A percentile compares a stretch with the other conserved stretches of the same genome.
These are phyloP conservation scores for Syzygium oleosum DNA, from an alignment of 345 rosid species.

Conservation along the genomic window DNA sequence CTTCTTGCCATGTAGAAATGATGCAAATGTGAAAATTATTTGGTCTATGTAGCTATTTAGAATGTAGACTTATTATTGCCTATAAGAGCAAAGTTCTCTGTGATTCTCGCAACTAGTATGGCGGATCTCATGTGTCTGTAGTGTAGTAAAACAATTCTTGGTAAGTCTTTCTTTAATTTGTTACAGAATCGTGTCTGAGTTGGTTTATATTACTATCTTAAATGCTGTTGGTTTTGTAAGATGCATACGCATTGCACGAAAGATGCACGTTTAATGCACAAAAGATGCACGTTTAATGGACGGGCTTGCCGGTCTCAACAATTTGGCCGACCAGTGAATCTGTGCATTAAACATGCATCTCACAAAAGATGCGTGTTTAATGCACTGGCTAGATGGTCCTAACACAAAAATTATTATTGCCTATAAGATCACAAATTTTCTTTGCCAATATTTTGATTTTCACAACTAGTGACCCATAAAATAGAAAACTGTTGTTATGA, in stretches of 20 bases:
- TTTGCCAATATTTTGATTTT: too few species aligned
- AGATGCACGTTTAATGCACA: background rate
- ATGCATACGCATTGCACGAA: background rate
- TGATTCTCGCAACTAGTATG: background rate
- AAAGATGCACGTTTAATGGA: background rate
- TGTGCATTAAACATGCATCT: background rate
- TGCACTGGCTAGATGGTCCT: too few species aligned
- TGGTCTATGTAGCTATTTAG: too few species aligned
- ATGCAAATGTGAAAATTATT: too few species aligned
- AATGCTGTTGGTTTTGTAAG: slow-evolving; percentile 13
- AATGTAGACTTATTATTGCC: too few species aligned
- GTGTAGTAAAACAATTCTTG: background rate
- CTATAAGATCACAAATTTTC: too few species aligned
- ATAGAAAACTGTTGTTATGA: too few species aligned
- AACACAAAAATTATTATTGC: too few species aligned
- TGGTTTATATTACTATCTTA: background rate
- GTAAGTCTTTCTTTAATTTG: background rate
- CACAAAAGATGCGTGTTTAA: too few species aligned
- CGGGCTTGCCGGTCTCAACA: background rate
- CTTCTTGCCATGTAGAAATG: too few species aligned
- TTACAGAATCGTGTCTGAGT: background rate
- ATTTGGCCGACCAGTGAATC: background rate
- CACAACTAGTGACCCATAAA: too few species aligned
- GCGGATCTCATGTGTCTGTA: background rate
- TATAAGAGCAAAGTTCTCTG: too few species aligned